Conservation (phyloP, 768 basidiomycete genomes). For the Lactarius trivialis region DNA sequence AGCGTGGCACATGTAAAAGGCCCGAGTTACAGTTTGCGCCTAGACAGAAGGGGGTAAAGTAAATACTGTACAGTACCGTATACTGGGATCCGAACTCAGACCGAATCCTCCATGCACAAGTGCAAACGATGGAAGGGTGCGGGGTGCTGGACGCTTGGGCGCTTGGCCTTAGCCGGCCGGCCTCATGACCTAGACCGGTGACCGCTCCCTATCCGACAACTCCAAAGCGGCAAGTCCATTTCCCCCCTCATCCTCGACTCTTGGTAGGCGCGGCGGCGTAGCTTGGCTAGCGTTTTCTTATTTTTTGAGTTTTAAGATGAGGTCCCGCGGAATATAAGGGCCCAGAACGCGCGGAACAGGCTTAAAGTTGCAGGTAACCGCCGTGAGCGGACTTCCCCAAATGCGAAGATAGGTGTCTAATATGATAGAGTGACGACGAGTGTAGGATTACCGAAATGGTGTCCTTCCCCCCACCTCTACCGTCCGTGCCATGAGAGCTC, state of each 20-base stretch:
- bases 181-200: no score
- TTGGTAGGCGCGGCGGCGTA: not conserved
- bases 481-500: not conserved
- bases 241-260: not conserved
- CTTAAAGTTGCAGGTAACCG: no score
- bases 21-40: not conserved
- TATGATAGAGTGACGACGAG: not conserved
- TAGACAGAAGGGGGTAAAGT: not conserved
- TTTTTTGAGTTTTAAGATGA: conserved; percentile 1
- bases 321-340: not conserved
- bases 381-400: no score
- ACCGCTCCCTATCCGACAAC: no score
- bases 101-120: no score
- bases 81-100: no score
- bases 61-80: not conserved
- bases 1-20: not conserved
- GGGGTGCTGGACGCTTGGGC: not conserved
- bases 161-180: not conserved
- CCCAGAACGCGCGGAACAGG: not conserved
- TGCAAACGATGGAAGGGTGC: not conserved
- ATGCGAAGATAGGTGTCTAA: not conserved
- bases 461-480: not conserved
- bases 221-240: not conserved
- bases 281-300: not conserved
- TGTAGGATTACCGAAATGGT: not conserved